phyloP scores from a whole-genome alignment of 768 basidiomycete genomes.

The Suillus fuscotomentosus region DNA sequence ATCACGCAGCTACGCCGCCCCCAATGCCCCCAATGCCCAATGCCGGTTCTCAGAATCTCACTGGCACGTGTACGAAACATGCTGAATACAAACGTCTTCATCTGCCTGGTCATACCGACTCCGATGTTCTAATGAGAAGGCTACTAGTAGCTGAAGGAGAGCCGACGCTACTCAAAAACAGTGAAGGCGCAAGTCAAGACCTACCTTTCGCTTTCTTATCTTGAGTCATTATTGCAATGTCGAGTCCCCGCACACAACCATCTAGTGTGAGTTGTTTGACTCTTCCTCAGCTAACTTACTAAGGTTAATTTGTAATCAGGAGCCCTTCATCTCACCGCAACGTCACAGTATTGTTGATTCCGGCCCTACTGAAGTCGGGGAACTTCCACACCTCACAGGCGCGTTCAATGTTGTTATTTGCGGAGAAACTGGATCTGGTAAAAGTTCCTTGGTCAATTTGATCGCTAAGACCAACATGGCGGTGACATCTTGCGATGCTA shows the following conservation, averaged over 20 bases:
- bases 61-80: no score
- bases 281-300: background rate
- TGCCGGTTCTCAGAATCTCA: no score
- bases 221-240: background rate
- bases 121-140: background rate
- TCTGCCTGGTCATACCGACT: no score
- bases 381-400: no score
- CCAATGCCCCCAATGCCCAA: no score
- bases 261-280: background rate
- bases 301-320: background rate
- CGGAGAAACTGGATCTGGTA: background rate
- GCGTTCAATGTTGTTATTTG: background rate
- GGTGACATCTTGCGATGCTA: background rate
- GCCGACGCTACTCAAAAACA: background rate
- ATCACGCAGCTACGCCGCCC: no score
- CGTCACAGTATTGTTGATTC: no score
- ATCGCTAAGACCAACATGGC: slow-evolving; percentile 13
- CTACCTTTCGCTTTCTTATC: background rate
- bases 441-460: slow-evolving; percentile 5
- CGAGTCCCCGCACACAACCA: background rate
- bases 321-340: no score
- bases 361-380: no score
- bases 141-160: no score
- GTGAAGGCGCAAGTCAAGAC: background rate
- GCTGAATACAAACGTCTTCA: no score